phyloP scores from a whole-genome alignment of 108 stramenopile species.

The Seminavis robusta region DNA sequence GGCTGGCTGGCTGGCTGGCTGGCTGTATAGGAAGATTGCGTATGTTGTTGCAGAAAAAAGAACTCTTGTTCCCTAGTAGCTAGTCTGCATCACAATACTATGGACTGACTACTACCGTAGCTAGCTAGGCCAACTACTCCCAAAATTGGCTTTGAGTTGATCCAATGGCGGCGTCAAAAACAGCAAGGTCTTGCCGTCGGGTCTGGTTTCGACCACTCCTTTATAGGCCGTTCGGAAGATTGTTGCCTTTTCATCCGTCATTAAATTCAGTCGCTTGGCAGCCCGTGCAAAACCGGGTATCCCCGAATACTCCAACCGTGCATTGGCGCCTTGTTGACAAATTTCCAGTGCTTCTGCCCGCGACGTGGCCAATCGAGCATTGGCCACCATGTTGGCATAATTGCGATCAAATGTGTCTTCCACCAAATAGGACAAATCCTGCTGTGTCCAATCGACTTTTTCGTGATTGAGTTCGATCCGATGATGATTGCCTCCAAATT shows the following conservation, averaged over 20 bases:
- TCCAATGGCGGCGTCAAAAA: constrained; percentile 57
- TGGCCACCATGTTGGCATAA: constrained; percentile 44
- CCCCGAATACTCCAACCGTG: constrained; percentile 44
- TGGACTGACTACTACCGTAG: too few relatives aligned
- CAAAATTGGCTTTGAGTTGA: too few relatives aligned
- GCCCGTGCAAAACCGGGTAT: constrained; percentile 39
- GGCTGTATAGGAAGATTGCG: too few relatives aligned
- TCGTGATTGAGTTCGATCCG: constrained; percentile 55
- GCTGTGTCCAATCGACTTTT: constrained; percentile 54
- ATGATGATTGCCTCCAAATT: constrained; percentile 41
- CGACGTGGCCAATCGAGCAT: constrained; percentile 28
- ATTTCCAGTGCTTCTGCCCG: constrained; percentile 35
- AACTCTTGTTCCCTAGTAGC: too few relatives aligned
- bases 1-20: too few relatives aligned
- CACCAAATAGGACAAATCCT: constrained; percentile 67
- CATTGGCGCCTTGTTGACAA: constrained; percentile 31
- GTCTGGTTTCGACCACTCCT: constrained; percentile 80
- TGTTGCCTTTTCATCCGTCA: constrained; percentile 88
- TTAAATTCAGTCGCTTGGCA: constrained; percentile 65
- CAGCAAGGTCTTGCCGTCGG: constrained; percentile 29
- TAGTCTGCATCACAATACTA: too few relatives aligned
- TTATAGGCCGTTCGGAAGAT: constrained; percentile 90
- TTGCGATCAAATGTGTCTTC: constrained; percentile 28
- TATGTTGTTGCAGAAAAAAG: too few relatives aligned
- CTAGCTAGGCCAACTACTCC: too few relatives aligned